phyloP scores from a whole-genome alignment of 2,329 filamentous ascomycete species.

The Ophidiomyces ophidiicola region DNA sequence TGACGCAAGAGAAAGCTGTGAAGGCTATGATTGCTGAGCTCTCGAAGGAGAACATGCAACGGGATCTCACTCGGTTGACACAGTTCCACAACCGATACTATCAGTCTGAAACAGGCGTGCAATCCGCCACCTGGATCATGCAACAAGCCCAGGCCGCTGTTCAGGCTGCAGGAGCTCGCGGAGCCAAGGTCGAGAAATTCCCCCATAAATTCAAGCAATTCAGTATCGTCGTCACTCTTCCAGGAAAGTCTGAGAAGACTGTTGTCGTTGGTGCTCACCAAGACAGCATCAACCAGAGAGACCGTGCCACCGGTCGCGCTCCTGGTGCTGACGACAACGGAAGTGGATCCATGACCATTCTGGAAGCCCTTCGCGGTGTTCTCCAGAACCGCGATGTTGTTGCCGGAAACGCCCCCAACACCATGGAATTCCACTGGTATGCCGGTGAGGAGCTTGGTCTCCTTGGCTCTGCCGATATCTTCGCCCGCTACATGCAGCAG shows the following conservation, averaged over 20 bases:
- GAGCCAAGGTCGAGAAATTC: conserved; percentile 61
- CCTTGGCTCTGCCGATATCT: conserved; percentile 80
- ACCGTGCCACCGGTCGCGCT: conserved; percentile 70
- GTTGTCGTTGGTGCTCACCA: conserved; percentile 85
- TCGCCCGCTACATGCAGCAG: conserved; percentile 62
- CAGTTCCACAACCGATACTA: conserved; percentile 48
- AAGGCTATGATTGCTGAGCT: conserved; percentile 55
- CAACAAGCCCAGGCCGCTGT: conserved; percentile 61
- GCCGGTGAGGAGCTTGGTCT: conserved; percentile 80
- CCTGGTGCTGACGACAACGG: conserved; percentile 95
- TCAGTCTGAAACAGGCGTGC: conserved; percentile 49
- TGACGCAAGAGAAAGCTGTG: conserved; percentile 54
- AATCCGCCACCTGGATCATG: conserved; percentile 82
- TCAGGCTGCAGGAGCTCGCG: conserved; percentile 55
- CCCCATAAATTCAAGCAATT: conserved; percentile 77
- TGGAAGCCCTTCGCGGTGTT: conserved; percentile 76
- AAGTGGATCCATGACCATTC: conserved; percentile 82
- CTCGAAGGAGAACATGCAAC: conserved; percentile 61
- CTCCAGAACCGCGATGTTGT: conserved; percentile 59
- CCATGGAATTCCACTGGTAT: conserved; percentile 95
- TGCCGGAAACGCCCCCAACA: conserved; percentile 63
- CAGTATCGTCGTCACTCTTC: conserved; percentile 83
- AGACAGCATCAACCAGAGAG: conserved; percentile 86
- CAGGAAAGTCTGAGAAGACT: conserved; percentile 71
- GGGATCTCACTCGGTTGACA: conserved; percentile 60